Conservation (phyloP, 1,284 basidiomycete species). For the Omphalotus olearius region DNA sequence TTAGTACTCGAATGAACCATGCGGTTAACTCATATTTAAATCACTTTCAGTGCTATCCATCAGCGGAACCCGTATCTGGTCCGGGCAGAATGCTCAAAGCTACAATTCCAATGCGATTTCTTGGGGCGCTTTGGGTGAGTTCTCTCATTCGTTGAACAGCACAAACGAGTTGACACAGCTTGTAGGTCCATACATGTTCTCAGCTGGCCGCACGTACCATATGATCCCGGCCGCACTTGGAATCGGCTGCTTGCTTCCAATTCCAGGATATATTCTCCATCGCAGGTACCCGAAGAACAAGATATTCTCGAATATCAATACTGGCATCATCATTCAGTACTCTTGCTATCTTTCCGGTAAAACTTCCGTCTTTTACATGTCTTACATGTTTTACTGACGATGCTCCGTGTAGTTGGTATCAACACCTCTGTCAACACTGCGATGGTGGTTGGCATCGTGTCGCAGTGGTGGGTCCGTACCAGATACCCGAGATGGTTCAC, state of each 20-base stretch:
- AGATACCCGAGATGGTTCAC: constrained; percentile 17
- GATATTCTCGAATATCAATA: constrained; percentile 12
- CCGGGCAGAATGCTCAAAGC: constrained; percentile 17
- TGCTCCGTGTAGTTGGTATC: constrained; percentile 13
- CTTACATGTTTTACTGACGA: neutral
- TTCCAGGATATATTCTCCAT: constrained; percentile 15
- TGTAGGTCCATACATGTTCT: constrained; percentile 15
- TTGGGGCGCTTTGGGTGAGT: constrained; percentile 16
- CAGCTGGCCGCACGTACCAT: constrained; percentile 15
- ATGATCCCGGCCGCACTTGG: constrained; percentile 16
- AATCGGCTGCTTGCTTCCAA: constrained; percentile 15
- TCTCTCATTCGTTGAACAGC: too few species aligned
- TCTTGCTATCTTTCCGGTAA: constrained; percentile 5
- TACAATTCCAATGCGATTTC: constrained; percentile 18
- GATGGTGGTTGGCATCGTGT: constrained; percentile 15
- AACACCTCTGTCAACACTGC: constrained; percentile 16
- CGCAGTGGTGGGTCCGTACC: constrained; percentile 17
- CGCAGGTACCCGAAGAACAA: constrained; percentile 14
- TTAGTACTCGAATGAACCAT: too few species aligned
- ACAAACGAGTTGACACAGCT: too few species aligned
- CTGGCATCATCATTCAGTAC: constrained; percentile 17
- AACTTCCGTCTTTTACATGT: neutral
- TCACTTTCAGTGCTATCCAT: constrained; percentile 9
- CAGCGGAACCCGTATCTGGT: constrained; percentile 17
- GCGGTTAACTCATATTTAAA: too few species aligned